These are phyloP conservation scores for Hypomontagnella submonticulosa DNA, from an alignment of 495 filamentous ascomycete genomes.

Conservation along the genomic window DNA sequence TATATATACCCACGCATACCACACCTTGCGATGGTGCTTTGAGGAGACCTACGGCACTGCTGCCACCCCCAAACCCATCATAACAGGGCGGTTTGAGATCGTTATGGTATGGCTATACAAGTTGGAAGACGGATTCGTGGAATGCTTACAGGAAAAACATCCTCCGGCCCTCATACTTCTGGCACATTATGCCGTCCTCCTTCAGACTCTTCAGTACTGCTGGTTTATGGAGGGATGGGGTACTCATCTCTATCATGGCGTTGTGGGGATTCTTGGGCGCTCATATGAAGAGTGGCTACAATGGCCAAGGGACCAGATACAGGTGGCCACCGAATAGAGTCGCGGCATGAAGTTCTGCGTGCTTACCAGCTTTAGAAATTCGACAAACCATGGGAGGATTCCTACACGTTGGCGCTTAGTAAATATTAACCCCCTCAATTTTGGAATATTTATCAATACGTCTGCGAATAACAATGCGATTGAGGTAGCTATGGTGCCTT, in stretches of 20 bases:
- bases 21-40: background rate
- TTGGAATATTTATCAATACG: too few relatives aligned
- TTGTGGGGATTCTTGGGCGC: too few relatives aligned
- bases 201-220: conserved; percentile 11
- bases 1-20: background rate
- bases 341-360: too few relatives aligned
- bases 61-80: background rate
- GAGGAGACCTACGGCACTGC: background rate
- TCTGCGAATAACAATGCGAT: too few relatives aligned
- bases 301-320: too few relatives aligned
- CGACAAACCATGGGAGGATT: too few relatives aligned
- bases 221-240: conserved; percentile 10
- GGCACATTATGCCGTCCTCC: conserved; percentile 55
- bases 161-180: conserved; percentile 54
- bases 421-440: too few relatives aligned
- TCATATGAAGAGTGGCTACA: too few relatives aligned
- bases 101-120: conserved; percentile 5
- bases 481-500: too few relatives aligned
- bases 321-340: too few relatives aligned
- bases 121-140: conserved; percentile 44
- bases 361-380: too few relatives aligned
- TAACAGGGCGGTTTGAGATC: background rate
- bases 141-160: conserved; percentile 48
- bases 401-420: too few relatives aligned
- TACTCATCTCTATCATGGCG: background rate